A percentile compares a stretch with the other conserved stretches of the same genome.
phyloP scores from a whole-genome alignment of 116 monocot species.

The Zostera marina region DNA sequence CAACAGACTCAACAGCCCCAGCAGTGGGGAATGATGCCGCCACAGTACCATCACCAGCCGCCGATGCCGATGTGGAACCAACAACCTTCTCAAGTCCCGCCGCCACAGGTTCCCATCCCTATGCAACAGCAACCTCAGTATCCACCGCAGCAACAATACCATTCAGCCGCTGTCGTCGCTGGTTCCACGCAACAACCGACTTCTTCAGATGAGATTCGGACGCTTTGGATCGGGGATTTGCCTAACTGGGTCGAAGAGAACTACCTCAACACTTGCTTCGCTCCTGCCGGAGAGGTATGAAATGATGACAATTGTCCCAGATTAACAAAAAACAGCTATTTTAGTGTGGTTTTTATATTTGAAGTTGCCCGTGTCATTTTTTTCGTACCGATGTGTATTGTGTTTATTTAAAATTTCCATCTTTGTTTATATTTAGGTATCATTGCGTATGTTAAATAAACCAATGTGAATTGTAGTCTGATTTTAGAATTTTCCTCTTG shows the following conservation, averaged over 20 bases:
- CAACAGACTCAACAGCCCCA: background rate
- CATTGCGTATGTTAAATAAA: no score
- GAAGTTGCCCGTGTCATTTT: no score
- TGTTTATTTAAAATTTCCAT: no score
- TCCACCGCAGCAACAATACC: constrained; percentile 7
- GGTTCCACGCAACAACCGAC: constrained; percentile 2
- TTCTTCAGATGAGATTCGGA: constrained; percentile 35
- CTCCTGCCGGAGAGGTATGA: constrained; percentile 38
- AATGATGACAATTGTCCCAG: background rate
- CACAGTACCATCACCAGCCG: constrained; percentile 23
- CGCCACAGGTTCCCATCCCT: constrained; percentile 13
- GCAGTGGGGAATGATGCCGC: constrained; percentile 8
- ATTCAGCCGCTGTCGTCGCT: background rate
- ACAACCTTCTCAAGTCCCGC: constrained; percentile 42
- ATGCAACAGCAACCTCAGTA: constrained; percentile 12
- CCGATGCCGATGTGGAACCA: constrained; percentile 36
- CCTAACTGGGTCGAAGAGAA: constrained; percentile 70
- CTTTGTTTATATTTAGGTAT: no score
- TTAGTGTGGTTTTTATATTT: no score
- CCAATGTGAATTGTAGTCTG: no score
- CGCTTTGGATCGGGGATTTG: constrained; percentile 71
- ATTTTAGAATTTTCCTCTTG: no score
- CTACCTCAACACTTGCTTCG: constrained; percentile 44
- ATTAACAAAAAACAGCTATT: no score
- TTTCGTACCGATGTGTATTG: no score